Evolutionary conservation across 1,284 basidiomycete species (phyloP), one percentile per base, ranked within the genome.

Genomic region (Ceratobasidium theobromae): DNA sequence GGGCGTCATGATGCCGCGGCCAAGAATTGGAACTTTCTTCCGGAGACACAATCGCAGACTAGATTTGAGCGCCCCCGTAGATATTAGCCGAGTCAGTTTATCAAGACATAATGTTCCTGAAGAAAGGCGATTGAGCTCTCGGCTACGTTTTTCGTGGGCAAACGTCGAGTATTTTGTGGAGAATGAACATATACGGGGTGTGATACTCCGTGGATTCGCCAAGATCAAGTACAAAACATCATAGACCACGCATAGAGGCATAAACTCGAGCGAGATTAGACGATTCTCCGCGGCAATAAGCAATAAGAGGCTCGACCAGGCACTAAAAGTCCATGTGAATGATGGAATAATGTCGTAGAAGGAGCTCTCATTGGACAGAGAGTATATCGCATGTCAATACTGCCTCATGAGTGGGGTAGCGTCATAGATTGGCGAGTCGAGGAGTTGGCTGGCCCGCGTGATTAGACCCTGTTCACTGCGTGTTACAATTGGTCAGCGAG

Each of bases 111-210:
- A 16, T 49, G 25, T 21, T 1, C 45, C 21, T n/a, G 35, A 33
- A 8, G 11, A 12, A 18, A 23, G 21, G 30, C 18, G 46, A 62
- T 46, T 62, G 58, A 62, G 58, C 58, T 62, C 32, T 41, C 58
- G 38, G 58, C 58, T 62, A 46, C 23, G 46, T 51, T 12, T 11
- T 62, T 18, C 45, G 27, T 43, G 43, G 28, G 43, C 25, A 41
- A 32, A 58, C 30, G 25, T 46, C 21, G 43, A 41, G 48, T 21
- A 46, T 16, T 32, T 9, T 12, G 12, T 41, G n/a, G 23, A 58
- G 48, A 28, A 21, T 30, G 41, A 21, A 58, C 23, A n/a, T 33
- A 48, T 48, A 43, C 4, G 28, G 41, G 33, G 41, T 1, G 21
- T 32, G 25, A 38, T 16, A 8, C 16, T 8, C 6, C 43, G 43